Percentiles rank a stretch among this genome's conserved stretches.
Conservation (phyloP, 176 grass and related monocot species). For the Carex littledalei region DNA sequence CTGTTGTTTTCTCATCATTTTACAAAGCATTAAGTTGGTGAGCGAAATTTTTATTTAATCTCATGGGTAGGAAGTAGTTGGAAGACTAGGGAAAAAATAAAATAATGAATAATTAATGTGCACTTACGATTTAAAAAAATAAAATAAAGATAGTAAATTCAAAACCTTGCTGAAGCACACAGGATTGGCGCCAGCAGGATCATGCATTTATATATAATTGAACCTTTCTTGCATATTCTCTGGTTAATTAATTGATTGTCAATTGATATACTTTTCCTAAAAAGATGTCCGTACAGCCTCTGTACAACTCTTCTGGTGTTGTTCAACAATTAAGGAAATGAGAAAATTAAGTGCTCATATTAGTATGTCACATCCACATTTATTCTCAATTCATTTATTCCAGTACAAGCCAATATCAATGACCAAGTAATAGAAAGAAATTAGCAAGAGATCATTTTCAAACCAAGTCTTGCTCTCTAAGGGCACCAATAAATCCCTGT, state of each 20-base stretch:
- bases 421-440: background rate
- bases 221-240: background rate
- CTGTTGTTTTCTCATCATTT: too few relatives aligned
- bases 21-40: too few relatives aligned
- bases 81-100: too few relatives aligned
- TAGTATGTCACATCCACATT: background rate
- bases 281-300: background rate
- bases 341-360: background rate
- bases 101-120: background rate
- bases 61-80: too few relatives aligned
- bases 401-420: background rate
- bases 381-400: background rate
- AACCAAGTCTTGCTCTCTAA: background rate
- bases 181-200: too few relatives aligned
- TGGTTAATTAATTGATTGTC: background rate
- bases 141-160: background rate
- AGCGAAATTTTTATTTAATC: too few relatives aligned
- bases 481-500: background rate
- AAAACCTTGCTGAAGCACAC: background rate
- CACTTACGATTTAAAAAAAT: background rate
- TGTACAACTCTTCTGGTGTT: background rate
- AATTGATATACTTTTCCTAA: background rate
- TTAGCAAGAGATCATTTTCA: conserved; percentile 16
- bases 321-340: background rate
- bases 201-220: too few relatives aligned